A percentile compares a stretch with the other conserved stretches of the same genome.
These are phyloP conservation scores for Xerocomus potaroensis DNA, from an alignment of 768 basidiomycete species.

Conservation along the genomic window DNA sequence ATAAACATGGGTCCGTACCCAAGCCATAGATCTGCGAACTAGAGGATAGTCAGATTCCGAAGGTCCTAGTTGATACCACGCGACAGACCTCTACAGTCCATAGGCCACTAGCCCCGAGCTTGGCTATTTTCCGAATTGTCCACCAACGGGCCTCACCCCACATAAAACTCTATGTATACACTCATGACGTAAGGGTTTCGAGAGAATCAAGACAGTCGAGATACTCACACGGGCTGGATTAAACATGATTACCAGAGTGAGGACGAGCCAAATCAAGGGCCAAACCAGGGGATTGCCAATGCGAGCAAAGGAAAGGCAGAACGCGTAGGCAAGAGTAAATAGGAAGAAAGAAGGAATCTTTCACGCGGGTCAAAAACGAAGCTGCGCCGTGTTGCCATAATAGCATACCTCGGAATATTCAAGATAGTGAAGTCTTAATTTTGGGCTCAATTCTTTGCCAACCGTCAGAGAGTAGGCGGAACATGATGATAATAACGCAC, in stretches of 20 bases:
- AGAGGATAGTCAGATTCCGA: conserved; percentile 4
- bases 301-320: conserved; percentile 77
- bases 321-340: conserved; percentile 67
- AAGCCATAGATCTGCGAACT: conserved; percentile 90
- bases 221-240: conserved; percentile 70
- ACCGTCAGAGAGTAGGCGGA: conserved; percentile 5
- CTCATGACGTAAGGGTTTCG: neutral
- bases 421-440: conserved; percentile 69
- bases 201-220: neutral
- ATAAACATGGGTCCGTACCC: conserved; percentile 45
- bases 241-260: conserved; percentile 54
- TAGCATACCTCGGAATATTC: conserved; percentile 64
- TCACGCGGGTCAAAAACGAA: conserved; percentile 1
- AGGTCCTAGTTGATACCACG: neutral
- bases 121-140: conserved; percentile 61
- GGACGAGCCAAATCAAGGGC: conserved; percentile 78
- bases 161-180: conserved; percentile 45
- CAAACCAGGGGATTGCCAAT: conserved; percentile 71
- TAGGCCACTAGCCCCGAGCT: conserved; percentile 65
- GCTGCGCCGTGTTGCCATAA: conserved; percentile 4
- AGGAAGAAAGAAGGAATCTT: conserved; percentile 83
- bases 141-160: conserved; percentile 56
- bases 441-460: conserved; percentile 57
- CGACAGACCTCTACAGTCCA: conserved; percentile 65
- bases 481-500: conserved; percentile 33